A percentile compares a stretch with the other conserved stretches of the same genome.
These are phyloP conservation scores for Eutrema japonicum DNA, from an alignment of 345 rosid species.

Conservation along the genomic window DNA sequence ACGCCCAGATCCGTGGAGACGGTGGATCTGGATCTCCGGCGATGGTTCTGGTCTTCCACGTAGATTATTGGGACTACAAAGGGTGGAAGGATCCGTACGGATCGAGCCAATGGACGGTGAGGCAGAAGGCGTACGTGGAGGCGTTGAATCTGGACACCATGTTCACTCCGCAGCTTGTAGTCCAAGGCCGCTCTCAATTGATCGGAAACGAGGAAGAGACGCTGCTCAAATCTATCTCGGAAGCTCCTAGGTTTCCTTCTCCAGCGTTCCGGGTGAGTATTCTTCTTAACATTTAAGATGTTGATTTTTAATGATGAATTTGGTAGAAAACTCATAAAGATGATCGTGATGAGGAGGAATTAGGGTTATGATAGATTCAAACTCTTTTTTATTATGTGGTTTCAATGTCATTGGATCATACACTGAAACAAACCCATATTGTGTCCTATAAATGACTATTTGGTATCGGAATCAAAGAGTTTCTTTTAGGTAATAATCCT, in stretches of 20 bases:
- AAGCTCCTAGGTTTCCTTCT: constrained; percentile 71
- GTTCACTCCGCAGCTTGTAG: constrained; percentile 84
- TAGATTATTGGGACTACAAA: constrained; percentile 89
- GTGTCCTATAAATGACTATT: neutral
- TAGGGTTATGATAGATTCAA: neutral
- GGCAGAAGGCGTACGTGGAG: constrained; percentile 91
- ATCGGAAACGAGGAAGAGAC: constrained; percentile 67
- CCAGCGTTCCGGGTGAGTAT: constrained; percentile 61
- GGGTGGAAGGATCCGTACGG: constrained; percentile 99
- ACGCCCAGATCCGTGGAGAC: constrained; percentile 43
- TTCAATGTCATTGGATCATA: neutral
- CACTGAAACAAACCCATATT: neutral
- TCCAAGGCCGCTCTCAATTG: constrained; percentile 74
- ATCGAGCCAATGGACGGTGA: constrained; percentile 76
- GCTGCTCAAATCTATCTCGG: constrained; percentile 53
- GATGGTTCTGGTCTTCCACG: constrained; percentile 72
- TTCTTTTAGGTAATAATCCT: neutral
- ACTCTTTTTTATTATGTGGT: constrained; percentile 1
- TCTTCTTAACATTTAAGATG: neutral
- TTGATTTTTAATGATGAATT: neutral
- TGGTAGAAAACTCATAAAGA: neutral
- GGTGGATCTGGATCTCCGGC: constrained; percentile 50
- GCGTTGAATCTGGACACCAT: constrained; percentile 79
- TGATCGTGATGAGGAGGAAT: neutral
- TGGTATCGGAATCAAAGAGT: neutral